These are phyloP conservation scores for Conticribra guillardii DNA, from an alignment of 108 stramenopile genomes.

Conservation along the genomic window DNA sequence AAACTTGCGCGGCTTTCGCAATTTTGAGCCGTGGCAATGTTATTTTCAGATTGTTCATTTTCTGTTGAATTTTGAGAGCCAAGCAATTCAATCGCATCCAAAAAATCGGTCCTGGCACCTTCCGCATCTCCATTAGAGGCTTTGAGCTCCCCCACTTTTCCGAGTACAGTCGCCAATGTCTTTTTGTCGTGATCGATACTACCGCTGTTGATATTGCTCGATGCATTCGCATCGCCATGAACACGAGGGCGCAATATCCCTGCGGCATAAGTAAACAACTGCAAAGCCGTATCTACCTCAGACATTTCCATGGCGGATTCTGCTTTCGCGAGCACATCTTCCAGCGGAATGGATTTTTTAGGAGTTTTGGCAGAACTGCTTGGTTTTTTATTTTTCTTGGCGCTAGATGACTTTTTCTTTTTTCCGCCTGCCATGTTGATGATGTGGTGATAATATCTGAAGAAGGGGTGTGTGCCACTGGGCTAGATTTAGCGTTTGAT, in stretches of 20 bases:
- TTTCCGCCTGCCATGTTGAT: constrained; percentile 39
- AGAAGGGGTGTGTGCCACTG: not conserved
- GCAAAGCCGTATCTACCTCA: constrained; percentile 38
- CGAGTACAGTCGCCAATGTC: constrained; percentile 61
- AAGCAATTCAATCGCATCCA: constrained; percentile 62
- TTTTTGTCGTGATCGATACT: constrained; percentile 25
- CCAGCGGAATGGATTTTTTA: constrained; percentile 34
- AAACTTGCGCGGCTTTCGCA: constrained; percentile 58
- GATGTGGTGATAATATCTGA: not conserved
- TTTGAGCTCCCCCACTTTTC: constrained; percentile 74
- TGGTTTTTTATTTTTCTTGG: constrained; percentile 32
- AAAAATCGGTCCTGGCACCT: constrained; percentile 66
- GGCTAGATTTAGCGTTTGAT: no score
- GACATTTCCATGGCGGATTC: constrained; percentile 52
- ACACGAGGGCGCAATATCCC: constrained; percentile 37
- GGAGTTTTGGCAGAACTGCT: not conserved
- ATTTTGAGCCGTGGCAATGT: constrained; percentile 37
- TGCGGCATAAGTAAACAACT: constrained; percentile 41
- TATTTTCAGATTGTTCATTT: no score
- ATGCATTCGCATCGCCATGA: not conserved
- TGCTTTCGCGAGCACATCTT: constrained; percentile 46
- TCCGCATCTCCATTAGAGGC: constrained; percentile 72
- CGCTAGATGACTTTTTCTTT: constrained; percentile 32
- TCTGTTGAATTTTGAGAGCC: constrained; percentile 18
- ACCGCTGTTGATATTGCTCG: not conserved